These are phyloP conservation scores for Xylariaceae sp. DNA, from an alignment of 2,329 filamentous ascomycete species.

Conservation along the genomic window DNA sequence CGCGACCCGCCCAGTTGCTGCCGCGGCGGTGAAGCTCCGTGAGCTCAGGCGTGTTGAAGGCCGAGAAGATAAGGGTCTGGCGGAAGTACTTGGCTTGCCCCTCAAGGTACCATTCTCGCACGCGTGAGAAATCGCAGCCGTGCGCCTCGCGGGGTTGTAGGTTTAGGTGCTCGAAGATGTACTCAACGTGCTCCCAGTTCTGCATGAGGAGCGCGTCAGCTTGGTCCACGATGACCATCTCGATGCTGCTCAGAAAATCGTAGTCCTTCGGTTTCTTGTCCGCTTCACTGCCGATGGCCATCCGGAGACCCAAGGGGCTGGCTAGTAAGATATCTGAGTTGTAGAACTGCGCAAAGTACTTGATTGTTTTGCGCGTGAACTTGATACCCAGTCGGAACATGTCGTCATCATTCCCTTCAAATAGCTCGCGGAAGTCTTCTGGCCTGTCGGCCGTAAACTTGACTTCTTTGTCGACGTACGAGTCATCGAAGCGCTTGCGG, in stretches of 20 bases:
- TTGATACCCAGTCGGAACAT: constrained; percentile 96
- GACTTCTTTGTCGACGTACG: constrained; percentile 66
- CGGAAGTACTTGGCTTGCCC: constrained; percentile 74
- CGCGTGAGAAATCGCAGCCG: constrained; percentile 88
- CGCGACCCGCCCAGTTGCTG: constrained; percentile 75
- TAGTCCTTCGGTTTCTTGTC: constrained; percentile 65
- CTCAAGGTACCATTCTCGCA: constrained; percentile 91
- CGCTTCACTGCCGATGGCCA: constrained; percentile 79
- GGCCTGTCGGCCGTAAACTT: constrained; percentile 71
- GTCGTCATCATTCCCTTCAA: constrained; percentile 93
- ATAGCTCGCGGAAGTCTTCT: constrained; percentile 82
- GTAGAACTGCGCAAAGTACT: constrained; percentile 94
- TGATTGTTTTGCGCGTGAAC: constrained; percentile 92
- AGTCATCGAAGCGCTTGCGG: constrained; percentile 84
- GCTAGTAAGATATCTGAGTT: constrained; percentile 93
- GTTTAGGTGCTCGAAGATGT: constrained; percentile 89
- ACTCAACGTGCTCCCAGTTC: constrained; percentile 95
- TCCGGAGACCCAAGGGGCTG: constrained; percentile 82
- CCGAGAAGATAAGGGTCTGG: constrained; percentile 77
- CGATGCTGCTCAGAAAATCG: constrained; percentile 92
- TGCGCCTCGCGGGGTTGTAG: constrained; percentile 84
- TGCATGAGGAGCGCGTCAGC: constrained; percentile 94
- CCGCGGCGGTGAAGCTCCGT: constrained; percentile 76
- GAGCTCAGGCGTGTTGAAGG: constrained; percentile 85
- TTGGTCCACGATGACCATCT: constrained; percentile 86